Base-by-base conservation (phyloP, 768 basidiomycete genomes). In the Pisolithus sp. region DNA sequence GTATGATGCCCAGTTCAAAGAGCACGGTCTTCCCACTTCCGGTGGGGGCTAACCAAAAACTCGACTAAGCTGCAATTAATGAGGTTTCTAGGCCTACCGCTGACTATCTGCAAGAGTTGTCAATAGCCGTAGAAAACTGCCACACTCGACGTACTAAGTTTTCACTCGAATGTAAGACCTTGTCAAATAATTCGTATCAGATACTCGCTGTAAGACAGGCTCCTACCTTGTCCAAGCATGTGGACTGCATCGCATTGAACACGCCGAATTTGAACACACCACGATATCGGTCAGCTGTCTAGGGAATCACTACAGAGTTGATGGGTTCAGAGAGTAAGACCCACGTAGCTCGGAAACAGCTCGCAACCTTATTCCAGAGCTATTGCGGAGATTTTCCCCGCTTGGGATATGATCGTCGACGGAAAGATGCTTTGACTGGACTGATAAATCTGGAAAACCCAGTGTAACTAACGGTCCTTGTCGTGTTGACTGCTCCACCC, bases 1-100 rank as follows among this genome's bases (percentile, higher is more conserved):
- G 81, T 47, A 98, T 80, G 49, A 97, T 88, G 2, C 89, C 82
- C 13, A 99, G 72, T 63, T 99, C 96, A 59, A 98, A 99, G 26
- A 98, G 70, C 8, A 88, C 91, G 0, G 96, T 99, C 69, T 98
- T 98, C 26, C 96, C 96, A 47, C 91, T 90, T 26, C 94, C 93
- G 13, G 96, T 98, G 0, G 96, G 96, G 2, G 95, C 94, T 92
- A 62, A 10, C 46, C 46, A 23, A 41, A 41, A 26, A 53, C 44
- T 47, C 46, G 61, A 37, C 21, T 15, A 55, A 26, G 17, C 7
- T 36, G 17, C 30, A 40, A 20, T 55, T 39, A 40, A 43, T 34
- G 48, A 52, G 56, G 38, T 47, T 18, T 38, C 15, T 18, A 47
- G 42, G 58, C 60, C 28, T 66, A 88, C 83, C 86, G 59, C 85